Percentiles rank a stretch among this genome's conserved stretches.
phyloP scores from a whole-genome alignment of 108 stramenopile species.

The Nannochloropsis oceanica region DNA sequence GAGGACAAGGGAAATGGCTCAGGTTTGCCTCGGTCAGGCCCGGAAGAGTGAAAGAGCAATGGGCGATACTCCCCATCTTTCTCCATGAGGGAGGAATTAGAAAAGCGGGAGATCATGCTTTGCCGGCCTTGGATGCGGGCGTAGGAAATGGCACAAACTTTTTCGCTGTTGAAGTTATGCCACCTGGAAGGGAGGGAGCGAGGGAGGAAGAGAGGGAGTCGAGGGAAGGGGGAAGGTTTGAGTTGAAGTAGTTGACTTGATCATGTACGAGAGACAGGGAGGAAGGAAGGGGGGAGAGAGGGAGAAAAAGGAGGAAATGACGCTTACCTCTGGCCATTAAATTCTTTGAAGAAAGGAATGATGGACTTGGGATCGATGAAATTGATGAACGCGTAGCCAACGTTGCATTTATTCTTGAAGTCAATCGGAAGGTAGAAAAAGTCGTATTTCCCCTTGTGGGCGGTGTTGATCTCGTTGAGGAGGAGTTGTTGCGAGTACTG shows the following conservation, averaged over 20 bases:
- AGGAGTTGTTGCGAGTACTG: conserved; percentile 66
- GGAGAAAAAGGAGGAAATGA: neutral
- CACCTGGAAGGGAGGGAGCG: conserved; percentile 41
- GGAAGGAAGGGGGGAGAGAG: no score
- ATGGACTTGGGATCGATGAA: conserved; percentile 78
- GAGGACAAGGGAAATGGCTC: conserved; percentile 24
- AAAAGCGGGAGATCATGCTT: conserved; percentile 92
- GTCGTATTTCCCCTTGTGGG: conserved; percentile 56
- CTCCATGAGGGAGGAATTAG: conserved; percentile 92
- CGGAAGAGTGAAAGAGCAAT: conserved; percentile 37
- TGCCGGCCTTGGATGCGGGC: conserved; percentile 96
- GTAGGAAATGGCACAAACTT: conserved; percentile 93
- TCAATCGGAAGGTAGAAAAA: conserved; percentile 99
- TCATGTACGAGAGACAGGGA: no score
- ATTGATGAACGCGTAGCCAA: conserved; percentile 97
- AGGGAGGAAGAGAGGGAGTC: no score
- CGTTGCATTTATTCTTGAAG: conserved; percentile 96
- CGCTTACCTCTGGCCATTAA: conserved; percentile 60
- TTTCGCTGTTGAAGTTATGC: conserved; percentile 91
- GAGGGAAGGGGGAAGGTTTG: no score
- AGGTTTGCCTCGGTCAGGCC: conserved; percentile 15
- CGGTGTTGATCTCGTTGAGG: conserved; percentile 79
- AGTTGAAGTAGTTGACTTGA: no score
- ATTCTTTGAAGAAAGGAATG: conserved; percentile 63
- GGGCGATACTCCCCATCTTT: conserved; percentile 93